Base-by-base conservation (phyloP, 805 yeast species). In the Myxozyma neglecta region DNA sequence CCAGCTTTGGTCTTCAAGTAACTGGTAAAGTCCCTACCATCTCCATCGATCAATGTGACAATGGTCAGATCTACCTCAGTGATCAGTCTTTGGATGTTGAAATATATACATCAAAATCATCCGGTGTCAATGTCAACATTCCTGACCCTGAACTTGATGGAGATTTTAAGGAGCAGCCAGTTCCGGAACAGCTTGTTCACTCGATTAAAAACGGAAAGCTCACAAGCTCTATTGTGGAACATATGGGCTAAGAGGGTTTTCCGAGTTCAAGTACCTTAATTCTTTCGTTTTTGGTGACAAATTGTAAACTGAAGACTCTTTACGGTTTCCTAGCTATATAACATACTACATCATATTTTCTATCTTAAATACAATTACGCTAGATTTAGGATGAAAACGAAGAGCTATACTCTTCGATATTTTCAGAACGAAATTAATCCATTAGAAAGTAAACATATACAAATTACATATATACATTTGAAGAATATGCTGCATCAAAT, bases 171-270 rank as follows among this genome's bases (percentile, higher is more conserved):
- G 99, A 94, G 75, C 77, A 85, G 57, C 86, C 97, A 8, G 83
- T 89, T 46, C 97, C 98, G 8, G 99, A 94, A 76, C 99, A 94
- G 78, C 82, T 94, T 75, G 83, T 84, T 71, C 97, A 90, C 75
- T 79, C 83, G 16, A 78, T 89, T 64, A 74, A 76, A 49, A 40
- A 54, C 29, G 94, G 93, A 35, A 82, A 83, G 70, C 75, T 92
- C 63, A 79, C 80, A 39, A 84, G 89, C 68, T 80, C 82, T 49
- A 87, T 91, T 66, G 96, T 90, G 52, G 94, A 88, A 73, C 96
- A 89, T 75, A 85, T 87, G 35, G 94, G 92, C 64, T 89, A 76
- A 74, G n/a, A 16, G 20, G 9, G 10, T 32, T 8, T 34, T 24
- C 18, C 20, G 4, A 10, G 45, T n/a, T 32, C 39, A 16, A 6